These are phyloP conservation scores for Sarocladium strictum DNA, from an alignment of 2,329 filamentous ascomycete genomes.

Conservation along the genomic window DNA sequence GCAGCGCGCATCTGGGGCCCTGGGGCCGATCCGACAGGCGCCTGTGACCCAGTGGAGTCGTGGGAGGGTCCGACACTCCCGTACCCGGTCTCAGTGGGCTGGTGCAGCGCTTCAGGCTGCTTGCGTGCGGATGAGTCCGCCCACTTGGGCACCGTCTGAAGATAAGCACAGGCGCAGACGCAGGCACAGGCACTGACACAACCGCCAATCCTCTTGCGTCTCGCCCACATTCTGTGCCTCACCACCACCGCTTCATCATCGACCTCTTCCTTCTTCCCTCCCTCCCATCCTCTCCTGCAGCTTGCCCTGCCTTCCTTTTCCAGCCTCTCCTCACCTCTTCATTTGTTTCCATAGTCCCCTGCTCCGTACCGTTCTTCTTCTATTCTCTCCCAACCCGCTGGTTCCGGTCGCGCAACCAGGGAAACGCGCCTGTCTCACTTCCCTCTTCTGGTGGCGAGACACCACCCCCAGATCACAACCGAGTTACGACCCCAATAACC, in stretches of 20 bases:
- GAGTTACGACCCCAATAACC: background rate
- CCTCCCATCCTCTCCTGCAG: too few species aligned
- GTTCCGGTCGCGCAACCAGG: background rate
- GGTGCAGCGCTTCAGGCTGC: background rate
- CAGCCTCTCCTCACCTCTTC: background rate
- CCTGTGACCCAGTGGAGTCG: background rate
- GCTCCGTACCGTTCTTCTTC: background rate
- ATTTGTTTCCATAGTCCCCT: background rate
- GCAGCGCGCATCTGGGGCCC: background rate
- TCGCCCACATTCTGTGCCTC: background rate
- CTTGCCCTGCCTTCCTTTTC: background rate
- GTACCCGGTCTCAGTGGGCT: background rate
- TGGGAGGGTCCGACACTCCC: background rate
- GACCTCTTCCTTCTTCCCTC: background rate
- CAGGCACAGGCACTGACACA: background rate
- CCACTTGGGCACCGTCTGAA: background rate
- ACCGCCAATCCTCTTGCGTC: background rate
- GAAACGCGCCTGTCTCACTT: conserved; percentile 3
- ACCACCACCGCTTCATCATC: background rate
- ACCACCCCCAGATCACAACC: background rate
- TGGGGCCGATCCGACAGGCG: background rate
- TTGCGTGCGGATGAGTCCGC: background rate
- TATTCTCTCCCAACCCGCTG: background rate
- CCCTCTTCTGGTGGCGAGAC: conserved; percentile 4
- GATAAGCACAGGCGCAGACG: background rate